These are phyloP conservation scores for Bondarzewia mesenterica DNA, from an alignment of 1,284 basidiomycete species.

Conservation along the genomic window DNA sequence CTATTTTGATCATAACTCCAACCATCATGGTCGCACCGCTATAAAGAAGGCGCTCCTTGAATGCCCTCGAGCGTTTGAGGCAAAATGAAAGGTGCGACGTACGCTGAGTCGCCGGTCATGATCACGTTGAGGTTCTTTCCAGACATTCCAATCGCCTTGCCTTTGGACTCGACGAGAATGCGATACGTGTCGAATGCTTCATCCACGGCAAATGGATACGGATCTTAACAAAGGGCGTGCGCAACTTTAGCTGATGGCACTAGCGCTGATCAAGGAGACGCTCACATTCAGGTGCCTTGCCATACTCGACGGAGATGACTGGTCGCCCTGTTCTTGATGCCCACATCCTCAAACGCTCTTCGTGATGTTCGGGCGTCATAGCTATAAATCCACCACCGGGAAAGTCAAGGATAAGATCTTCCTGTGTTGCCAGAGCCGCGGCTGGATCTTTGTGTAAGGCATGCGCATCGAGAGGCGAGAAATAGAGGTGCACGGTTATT, in stretches of 20 bases:
- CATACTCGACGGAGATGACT: conserved; percentile 86
- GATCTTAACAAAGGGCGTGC: conserved; percentile 45
- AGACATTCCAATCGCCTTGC: conserved; percentile 78
- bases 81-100: conserved; percentile 27
- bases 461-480: conserved; percentile 61
- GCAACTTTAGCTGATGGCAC: neutral
- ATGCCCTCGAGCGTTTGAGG: neutral
- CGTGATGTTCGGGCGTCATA: conserved; percentile 93
- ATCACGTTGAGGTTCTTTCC: conserved; percentile 71
- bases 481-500: conserved; percentile 82
- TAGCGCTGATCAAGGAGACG: conserved; percentile 7
- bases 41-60: conserved; percentile 7
- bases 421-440: conserved; percentile 46
- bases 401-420: conserved; percentile 84
- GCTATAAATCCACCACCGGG: conserved; percentile 96
- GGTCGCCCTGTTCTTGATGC: conserved; percentile 74
- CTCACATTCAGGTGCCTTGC: conserved; percentile 93
- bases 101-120: conserved; percentile 89
- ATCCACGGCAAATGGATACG: conserved; percentile 92
- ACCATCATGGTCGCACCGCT: conserved; percentile 84
- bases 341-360: conserved; percentile 89
- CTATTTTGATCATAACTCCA: conserved; percentile 75
- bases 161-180: conserved; percentile 74
- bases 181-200: conserved; percentile 90
- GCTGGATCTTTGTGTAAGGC: conserved; percentile 1